A percentile compares a stretch with the other conserved stretches of the same genome.
Evolutionary conservation across 257 asterid species (phyloP).

Genomic region (Solanum virginianum): DNA sequence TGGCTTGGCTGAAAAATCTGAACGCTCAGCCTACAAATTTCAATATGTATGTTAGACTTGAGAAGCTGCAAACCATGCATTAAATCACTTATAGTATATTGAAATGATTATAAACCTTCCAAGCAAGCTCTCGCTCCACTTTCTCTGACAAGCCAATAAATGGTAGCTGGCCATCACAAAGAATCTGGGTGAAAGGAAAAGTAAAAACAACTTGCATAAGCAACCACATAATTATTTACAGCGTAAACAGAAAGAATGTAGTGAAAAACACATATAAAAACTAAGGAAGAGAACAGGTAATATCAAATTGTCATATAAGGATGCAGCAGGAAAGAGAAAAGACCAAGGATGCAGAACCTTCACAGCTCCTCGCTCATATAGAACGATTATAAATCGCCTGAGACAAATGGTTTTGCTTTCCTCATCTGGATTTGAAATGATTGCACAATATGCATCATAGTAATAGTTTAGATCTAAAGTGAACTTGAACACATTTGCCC

Average conservation of each 20-base stretch:
- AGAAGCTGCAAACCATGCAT: not conserved
- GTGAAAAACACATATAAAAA: not conserved
- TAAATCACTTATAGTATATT: not conserved
- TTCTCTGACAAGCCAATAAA: slow-evolving; percentile 80
- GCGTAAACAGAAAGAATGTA: not conserved
- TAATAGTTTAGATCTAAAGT: slow-evolving; percentile 60
- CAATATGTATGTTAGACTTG: not conserved
- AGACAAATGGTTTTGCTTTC: slow-evolving; percentile 82
- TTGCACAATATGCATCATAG: slow-evolving; percentile 89
- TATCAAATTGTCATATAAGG: not conserved
- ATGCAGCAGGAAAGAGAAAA: slow-evolving; percentile 3
- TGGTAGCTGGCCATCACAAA: slow-evolving; percentile 91
- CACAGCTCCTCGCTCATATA: slow-evolving; percentile 76
- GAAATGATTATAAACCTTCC: slow-evolving; percentile 57
- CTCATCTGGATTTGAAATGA: slow-evolving; percentile 89
- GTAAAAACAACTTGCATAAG: not conserved
- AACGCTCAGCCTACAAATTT: slow-evolving; percentile 74
- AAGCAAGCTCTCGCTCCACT: slow-evolving; percentile 87
- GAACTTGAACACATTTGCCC: slow-evolving; percentile 87
- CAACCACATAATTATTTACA: not conserved
- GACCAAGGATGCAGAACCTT: slow-evolving; percentile 38
- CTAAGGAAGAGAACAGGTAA: not conserved
- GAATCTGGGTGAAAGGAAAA: slow-evolving; percentile 42
- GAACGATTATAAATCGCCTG: slow-evolving; percentile 92
- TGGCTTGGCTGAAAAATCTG: slow-evolving; percentile 74